Evolutionary conservation across 805 yeast species (phyloP), one percentile per base, ranked within the genome.

Genomic region (Wickerhamomyces strasburgensis): DNA sequence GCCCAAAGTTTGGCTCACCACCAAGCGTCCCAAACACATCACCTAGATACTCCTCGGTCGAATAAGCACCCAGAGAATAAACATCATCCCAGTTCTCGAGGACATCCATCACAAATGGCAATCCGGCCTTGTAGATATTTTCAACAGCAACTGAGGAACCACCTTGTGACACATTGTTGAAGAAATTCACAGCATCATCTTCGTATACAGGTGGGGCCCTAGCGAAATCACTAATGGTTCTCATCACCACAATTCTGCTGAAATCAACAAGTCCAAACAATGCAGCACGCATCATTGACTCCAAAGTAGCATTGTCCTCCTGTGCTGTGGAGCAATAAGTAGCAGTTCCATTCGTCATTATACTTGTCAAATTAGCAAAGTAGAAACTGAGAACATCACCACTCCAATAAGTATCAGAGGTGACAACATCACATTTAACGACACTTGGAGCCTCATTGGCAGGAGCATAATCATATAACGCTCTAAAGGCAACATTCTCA

Each of bases 11-110:
- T 33, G 44, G 44, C 5, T 31, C 31, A 25, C 44, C 44, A 34
- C 44, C 44, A 17, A 41, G 39, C 7, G 44, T 41, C 21, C 44
- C 44, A 29, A 41, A 41, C 30, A 41, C 44, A 37, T 41, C 44
- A 29, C 44, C 44, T 14, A 41, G 28, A 33, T 41, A 41, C 23
- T 31, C 39, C 14, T 41, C 41, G 13, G 44, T 41, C 26, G 39
- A 19, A 24, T 23, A 41, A 24, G 41, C 41, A 17, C 40, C 40
- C 34, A 27, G 19, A 13, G 37, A 25, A 21, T 41, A 41, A n/a
- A 41, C 14, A 24, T 40, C 40, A 19, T 41, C 41, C 44, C 44
- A 41, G 39, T 41, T 41, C 21, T 8, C n/a, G 24, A 41, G 14
- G 35, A 41, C 37, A 21, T 41, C 44, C 9, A 37, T 35, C n/a